Base-by-base conservation (phyloP, 2,329 filamentous ascomycete species). In the Paraconiothyrium sp. region DNA sequence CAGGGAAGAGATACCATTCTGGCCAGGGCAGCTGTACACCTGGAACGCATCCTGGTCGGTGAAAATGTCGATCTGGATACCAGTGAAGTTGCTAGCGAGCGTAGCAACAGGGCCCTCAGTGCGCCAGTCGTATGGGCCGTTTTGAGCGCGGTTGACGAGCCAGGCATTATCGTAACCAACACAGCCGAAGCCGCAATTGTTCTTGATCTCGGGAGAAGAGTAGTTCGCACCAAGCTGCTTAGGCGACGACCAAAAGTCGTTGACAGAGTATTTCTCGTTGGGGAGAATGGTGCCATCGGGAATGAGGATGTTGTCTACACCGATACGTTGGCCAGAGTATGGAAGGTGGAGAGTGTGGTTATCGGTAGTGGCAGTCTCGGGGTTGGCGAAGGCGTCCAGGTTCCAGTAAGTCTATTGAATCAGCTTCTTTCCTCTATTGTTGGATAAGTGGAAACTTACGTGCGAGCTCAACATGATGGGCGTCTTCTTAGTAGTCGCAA, bases 21-120 rank as follows among this genome's bases (percentile, higher is more conserved):
- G 88, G 24, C 87, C 87, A 70, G 88, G 88, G 84, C 94, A 97
- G 64, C 87, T 89, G 83, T 97, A 97, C 71, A 97, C 85, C 80
- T 97, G 94, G 79, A 96, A 89, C 3, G 92, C 93, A 11, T 91
- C 88, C 81, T 97, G 93, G 80, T 97, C 92, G 8, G 90, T 89
- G 78, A 85, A 92, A 69, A 97, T 83, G 60, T 97, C 91, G 60
- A 97, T 75, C 75, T 89, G 88, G 77, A 97, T 97, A 51, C 94
- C 94, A 0, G 91, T 93, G 86, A 88, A 93, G 4, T 86, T 84
- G 41, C 90, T 91, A 3, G 88, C 88, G 32, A 97, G 82, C 8
- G 86, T 87, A 0, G 93, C 89, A 3, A 87, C 81, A 39, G 86
- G 89, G 24, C 82, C 80, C 43, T 83, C 79, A 1, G 78, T 83